These are phyloP conservation scores for Beauveria pseudobassiana DNA, from an alignment of 2,329 filamentous ascomycete genomes.

Conservation along the genomic window DNA sequence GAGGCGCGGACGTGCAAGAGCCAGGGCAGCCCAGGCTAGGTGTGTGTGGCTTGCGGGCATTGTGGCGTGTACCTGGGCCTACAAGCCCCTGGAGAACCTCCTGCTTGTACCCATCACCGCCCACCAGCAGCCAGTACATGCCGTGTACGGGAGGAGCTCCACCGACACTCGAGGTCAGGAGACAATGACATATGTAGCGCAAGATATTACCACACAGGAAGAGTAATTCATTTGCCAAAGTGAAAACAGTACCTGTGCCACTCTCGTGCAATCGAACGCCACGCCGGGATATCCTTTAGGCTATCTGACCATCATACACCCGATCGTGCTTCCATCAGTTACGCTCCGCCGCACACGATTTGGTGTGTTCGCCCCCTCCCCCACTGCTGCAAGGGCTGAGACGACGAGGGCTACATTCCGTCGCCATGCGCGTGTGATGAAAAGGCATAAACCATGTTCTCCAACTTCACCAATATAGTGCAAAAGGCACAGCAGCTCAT, in stretches of 20 bases:
- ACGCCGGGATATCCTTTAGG: not conserved
- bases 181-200: conserved; percentile 1
- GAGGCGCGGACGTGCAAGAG: not conserved
- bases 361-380: not conserved
- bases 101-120: not conserved
- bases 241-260: not conserved
- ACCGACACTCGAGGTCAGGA: conserved; percentile 1
- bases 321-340: not conserved
- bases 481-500: conserved; percentile 95
- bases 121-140: not conserved
- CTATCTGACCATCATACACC: not conserved
- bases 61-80: not conserved
- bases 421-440: conserved; percentile 11
- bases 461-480: conserved; percentile 68
- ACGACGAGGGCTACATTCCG: not conserved
- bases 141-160: not conserved
- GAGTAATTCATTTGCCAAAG: not conserved
- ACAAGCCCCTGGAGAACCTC: not conserved
- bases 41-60: not conserved
- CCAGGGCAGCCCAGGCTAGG: not conserved
- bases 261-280: not conserved
- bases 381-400: not conserved
- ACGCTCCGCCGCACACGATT: not conserved
- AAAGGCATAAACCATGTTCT: conserved; percentile 40
- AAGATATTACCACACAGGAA: conserved; percentile 1